phyloP scores from a whole-genome alignment of 2,329 filamentous ascomycete genomes.

The Ophiostoma montium region DNA sequence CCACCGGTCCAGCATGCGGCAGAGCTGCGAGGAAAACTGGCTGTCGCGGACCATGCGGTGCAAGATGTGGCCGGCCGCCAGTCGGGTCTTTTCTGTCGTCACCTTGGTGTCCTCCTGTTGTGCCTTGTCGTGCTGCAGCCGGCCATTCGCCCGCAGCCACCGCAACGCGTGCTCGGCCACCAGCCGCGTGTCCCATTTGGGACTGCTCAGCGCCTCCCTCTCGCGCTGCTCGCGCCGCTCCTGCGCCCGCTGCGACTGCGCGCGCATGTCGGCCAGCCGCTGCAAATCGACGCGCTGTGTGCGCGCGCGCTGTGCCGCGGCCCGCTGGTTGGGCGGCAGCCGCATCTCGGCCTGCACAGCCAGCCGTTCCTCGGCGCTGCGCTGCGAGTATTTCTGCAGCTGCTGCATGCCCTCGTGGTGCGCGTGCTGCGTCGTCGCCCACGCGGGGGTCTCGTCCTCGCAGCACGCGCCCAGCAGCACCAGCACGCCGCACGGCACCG shows the following conservation, averaged over 20 bases:
- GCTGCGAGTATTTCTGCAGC: constrained; percentile 23
- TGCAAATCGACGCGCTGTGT: constrained; percentile 28
- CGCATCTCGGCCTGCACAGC: constrained; percentile 30
- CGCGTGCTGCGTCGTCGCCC: constrained; percentile 27
- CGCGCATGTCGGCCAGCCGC: constrained; percentile 32
- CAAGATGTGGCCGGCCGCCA: constrained; percentile 31
- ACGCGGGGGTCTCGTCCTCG: constrained; percentile 38
- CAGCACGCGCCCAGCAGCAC: constrained; percentile 38
- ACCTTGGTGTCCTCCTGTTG: neutral
- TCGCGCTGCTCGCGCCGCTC: constrained; percentile 31
- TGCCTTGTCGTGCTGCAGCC: neutral
- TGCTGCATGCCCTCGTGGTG: constrained; percentile 23
- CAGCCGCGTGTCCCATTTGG: constrained; percentile 35
- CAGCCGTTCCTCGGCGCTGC: constrained; percentile 25
- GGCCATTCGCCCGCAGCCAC: constrained; percentile 29
- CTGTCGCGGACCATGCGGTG: constrained; percentile 39
- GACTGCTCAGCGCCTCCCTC: constrained; percentile 37
- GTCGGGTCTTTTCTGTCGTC: too few relatives aligned
- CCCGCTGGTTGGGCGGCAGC: constrained; percentile 28
- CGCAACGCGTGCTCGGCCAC: constrained; percentile 30
- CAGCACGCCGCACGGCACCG: constrained; percentile 44
- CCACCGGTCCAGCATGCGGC: constrained; percentile 35
- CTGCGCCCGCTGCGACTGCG: constrained; percentile 23
- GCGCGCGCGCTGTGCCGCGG: constrained; percentile 27
- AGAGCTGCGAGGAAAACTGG: constrained; percentile 26